Evolutionary conservation across 208 protist species (phyloP), one percentile per base, ranked within the genome.

Genomic region (Trypanosoma platydactyli): DNA sequence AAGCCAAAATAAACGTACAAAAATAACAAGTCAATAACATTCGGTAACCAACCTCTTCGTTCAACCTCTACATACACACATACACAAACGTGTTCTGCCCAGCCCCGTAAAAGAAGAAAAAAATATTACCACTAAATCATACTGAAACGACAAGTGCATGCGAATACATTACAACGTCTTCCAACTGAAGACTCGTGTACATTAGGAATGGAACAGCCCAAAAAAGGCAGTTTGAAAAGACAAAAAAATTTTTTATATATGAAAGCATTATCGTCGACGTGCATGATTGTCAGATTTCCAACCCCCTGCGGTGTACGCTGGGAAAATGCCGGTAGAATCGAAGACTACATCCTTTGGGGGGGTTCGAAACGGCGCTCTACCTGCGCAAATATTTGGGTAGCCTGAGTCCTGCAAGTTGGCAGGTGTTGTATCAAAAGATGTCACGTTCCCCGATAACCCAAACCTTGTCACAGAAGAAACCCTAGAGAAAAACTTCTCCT

Each of bases 241-340:
- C 46, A 55, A 9, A 49, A 65, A 29, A 30, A 60, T 18, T n/a
- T 16, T 44, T 29, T 27, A 46, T 60, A 60, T 29, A 13, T 29
- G 7, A 46, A 49, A 60, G 24, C 9, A 29, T 29, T 9, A 53
- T 53, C 29, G n/a, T 24, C 15, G 13, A 48, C 27, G 16, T 29
- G 29, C 22, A 25, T 56, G 16, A 56, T 27, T 5, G 51, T 0
- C 3, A 3, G 25, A 27, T 9, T 13, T 42, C 45, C 24, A 33
- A 44, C 42, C 51, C 49, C 60, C 60, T 3, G 45, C 49, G 22
- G 60, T 65, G 20, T 65, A 65, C 22, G 60, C 60, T 33, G 60
- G 60, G 41, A 65, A 54, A 7, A 65, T 65, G 24, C 60, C 60
- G 13, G 48, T 56, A 11, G 24, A 13, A 24, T 49, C 44, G 16